These are phyloP conservation scores for Hypoxylon sp. DNA, from an alignment of 2,329 filamentous ascomycete species.

Conservation along the genomic window DNA sequence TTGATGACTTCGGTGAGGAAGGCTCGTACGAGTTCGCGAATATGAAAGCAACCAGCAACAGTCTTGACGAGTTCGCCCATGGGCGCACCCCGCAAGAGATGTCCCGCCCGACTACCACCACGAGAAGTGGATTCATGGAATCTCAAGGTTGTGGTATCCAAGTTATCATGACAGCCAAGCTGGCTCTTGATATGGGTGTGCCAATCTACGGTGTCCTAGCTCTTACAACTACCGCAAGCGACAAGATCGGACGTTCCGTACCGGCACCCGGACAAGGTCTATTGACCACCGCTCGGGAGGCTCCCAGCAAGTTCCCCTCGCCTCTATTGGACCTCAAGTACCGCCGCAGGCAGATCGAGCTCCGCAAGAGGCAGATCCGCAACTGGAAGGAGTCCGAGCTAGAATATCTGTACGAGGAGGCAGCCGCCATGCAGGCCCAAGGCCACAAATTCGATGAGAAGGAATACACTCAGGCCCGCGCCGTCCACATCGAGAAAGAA, in stretches of 20 bases:
- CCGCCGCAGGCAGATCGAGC: constrained; percentile 92
- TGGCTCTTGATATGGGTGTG: constrained; percentile 98
- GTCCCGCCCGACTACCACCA: constrained; percentile 97
- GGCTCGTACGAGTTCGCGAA: constrained; percentile 99
- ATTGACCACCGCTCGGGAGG: constrained; percentile 93
- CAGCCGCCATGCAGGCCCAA: constrained; percentile 89
- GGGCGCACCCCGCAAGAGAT: constrained; percentile 96
- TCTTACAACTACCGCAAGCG: constrained; percentile 94
- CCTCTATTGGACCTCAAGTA: constrained; percentile 98
- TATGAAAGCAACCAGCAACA: constrained; percentile 99
- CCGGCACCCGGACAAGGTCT: constrained; percentile 97
- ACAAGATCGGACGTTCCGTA: constrained; percentile 98
- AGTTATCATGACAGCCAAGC: constrained; percentile 96
- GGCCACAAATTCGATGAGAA: constrained; percentile 82
- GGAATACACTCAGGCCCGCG: constrained; percentile 88
- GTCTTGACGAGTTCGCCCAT: constrained; percentile 94
- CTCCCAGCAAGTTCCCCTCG: constrained; percentile 91
- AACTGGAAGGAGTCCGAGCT: constrained; percentile 97
- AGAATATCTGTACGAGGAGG: constrained; percentile 92
- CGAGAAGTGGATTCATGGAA: constrained; percentile 98
- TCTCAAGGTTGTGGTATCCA: constrained; percentile 99
- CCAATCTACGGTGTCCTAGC: constrained; percentile 96
- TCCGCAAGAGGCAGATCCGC: constrained; percentile 94
- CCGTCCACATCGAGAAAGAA: constrained; percentile 88
- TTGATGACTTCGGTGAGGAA: constrained; percentile 99